Evolutionary conservation across 2,329 filamentous ascomycete genomes (phyloP).

Genomic region (Ascosphaera acerosa): DNA sequence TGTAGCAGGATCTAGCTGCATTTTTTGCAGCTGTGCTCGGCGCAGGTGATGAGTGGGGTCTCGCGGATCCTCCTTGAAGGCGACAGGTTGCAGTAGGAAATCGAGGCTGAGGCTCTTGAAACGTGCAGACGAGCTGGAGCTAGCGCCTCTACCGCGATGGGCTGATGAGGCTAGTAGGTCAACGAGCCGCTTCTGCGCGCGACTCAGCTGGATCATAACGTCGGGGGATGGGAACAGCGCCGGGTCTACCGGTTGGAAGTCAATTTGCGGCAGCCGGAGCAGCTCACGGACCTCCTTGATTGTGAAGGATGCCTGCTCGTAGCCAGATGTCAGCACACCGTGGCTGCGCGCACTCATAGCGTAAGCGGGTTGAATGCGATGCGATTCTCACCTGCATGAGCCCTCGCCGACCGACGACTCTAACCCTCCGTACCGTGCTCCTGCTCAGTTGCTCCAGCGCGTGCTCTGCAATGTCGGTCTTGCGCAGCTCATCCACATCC

Average conservation of each 20-base stretch:
- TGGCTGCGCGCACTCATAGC: too few species aligned
- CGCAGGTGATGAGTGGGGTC: constrained; percentile 27
- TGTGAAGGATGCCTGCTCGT: constrained; percentile 71
- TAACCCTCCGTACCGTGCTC: constrained; percentile 54
- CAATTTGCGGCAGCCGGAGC: constrained; percentile 46
- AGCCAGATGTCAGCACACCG: constrained; percentile 2
- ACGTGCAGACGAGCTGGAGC: not conserved
- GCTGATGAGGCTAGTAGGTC: too few species aligned
- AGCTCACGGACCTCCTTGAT: constrained; percentile 87
- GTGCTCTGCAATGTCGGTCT: constrained; percentile 72
- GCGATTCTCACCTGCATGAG: constrained; percentile 59
- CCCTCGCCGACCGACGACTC: constrained; percentile 70
- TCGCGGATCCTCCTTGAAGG: constrained; percentile 17
- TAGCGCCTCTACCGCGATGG: not conserved
- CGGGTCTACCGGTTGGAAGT: constrained; percentile 42
- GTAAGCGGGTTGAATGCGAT: too few species aligned
- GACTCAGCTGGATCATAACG: constrained; percentile 41
- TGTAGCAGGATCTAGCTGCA: constrained; percentile 22
- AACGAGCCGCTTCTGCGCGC: constrained; percentile 51
- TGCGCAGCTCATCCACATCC: constrained; percentile 43
- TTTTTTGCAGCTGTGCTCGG: constrained; percentile 39
- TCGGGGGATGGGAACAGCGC: constrained; percentile 35
- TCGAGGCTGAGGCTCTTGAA: constrained; percentile 35
- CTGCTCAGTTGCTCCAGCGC: constrained; percentile 47
- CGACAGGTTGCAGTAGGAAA: constrained; percentile 50